These are phyloP conservation scores for Seminavis robusta DNA, from an alignment of 108 stramenopile genomes.

Conservation along the genomic window DNA sequence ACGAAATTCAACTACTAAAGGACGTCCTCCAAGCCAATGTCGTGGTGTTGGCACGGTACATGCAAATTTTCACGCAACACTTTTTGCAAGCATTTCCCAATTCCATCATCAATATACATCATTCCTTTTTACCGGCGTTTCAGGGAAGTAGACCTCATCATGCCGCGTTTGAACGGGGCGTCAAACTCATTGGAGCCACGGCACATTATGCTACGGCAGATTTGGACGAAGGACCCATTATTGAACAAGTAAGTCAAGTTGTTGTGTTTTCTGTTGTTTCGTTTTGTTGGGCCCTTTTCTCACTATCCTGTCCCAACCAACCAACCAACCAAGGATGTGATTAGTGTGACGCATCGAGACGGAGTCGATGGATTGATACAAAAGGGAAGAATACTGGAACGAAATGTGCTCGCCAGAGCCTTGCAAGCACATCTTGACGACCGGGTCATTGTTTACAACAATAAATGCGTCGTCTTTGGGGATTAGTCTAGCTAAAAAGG, in stretches of 20 bases:
- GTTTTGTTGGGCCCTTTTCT: neutral
- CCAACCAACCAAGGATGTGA: no score
- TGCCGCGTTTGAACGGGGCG: slow-evolving; percentile 77
- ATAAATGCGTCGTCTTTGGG: slow-evolving; percentile 81
- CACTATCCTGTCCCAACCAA: neutral
- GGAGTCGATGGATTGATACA: slow-evolving; percentile 64
- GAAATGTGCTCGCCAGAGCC: slow-evolving; percentile 62
- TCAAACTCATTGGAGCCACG: slow-evolving; percentile 87
- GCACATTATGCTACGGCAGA: slow-evolving; percentile 74
- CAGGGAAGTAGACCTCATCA: slow-evolving; percentile 70
- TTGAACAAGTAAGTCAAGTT: no score
- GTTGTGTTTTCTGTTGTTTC: neutral
- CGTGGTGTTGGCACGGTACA: slow-evolving; percentile 80
- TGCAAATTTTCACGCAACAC: slow-evolving; percentile 70
- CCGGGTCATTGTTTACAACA: slow-evolving; percentile 72
- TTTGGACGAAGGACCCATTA: slow-evolving; percentile 84
- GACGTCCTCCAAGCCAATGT: slow-evolving; percentile 77
- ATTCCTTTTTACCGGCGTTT: slow-evolving; percentile 87
- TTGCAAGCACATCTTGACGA: slow-evolving; percentile 86
- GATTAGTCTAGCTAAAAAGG: no score
- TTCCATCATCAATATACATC: slow-evolving; percentile 84
- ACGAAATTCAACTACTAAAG: slow-evolving; percentile 66
- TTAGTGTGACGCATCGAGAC: slow-evolving; percentile 63
- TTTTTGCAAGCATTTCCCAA: slow-evolving; percentile 63
- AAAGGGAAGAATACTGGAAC: slow-evolving; percentile 78